A percentile compares a stretch with the other conserved stretches of the same genome.
Evolutionary conservation across 2,329 filamentous ascomycete genomes (phyloP).

Genomic region (Nothopassalora personata): DNA sequence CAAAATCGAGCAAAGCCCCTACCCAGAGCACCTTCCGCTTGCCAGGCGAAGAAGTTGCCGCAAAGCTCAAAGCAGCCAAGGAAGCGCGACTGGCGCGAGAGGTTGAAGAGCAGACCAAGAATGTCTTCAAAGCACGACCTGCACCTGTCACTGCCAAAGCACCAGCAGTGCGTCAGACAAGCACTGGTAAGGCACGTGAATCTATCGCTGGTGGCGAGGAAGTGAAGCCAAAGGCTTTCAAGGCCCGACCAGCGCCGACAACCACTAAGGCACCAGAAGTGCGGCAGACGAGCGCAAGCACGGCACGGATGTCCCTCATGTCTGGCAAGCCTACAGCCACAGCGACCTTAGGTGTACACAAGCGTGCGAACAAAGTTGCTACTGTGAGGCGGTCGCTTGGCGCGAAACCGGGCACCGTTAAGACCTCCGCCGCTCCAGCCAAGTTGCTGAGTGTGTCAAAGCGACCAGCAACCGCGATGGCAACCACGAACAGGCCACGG

Average conservation of each 20-base stretch:
- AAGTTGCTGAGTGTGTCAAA: conserved; percentile 13
- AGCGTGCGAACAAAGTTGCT: conserved; percentile 24
- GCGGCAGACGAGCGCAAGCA: conserved; percentile 44
- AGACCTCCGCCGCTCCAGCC: conserved; percentile 3
- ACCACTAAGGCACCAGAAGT: conserved; percentile 29
- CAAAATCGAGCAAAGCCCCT: conserved; percentile 47
- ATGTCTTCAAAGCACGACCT: conserved; percentile 45
- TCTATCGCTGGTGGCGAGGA: conserved; percentile 29
- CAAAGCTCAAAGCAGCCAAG: conserved; percentile 48
- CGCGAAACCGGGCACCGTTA: not conserved
- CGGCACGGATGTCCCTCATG: conserved; percentile 39
- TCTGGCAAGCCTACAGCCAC: conserved; percentile 11
- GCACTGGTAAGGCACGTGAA: conserved; percentile 42
- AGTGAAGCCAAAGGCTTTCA: conserved; percentile 39
- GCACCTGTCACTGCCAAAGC: conserved; percentile 30
- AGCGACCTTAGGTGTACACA: conserved; percentile 5
- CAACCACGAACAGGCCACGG: conserved; percentile 6
- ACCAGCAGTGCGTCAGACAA: conserved; percentile 41
- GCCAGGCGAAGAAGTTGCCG: conserved; percentile 50
- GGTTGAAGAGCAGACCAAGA: conserved; percentile 34
- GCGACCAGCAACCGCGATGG: conserved; percentile 16
- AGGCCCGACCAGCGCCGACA: conserved; percentile 42
- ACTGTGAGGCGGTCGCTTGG: conserved; percentile 11
- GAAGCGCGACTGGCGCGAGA: conserved; percentile 46
- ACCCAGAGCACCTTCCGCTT: conserved; percentile 49